These are phyloP conservation scores for Falciphora oryzae DNA, from an alignment of 2,329 filamentous ascomycete genomes.

Conservation along the genomic window DNA sequence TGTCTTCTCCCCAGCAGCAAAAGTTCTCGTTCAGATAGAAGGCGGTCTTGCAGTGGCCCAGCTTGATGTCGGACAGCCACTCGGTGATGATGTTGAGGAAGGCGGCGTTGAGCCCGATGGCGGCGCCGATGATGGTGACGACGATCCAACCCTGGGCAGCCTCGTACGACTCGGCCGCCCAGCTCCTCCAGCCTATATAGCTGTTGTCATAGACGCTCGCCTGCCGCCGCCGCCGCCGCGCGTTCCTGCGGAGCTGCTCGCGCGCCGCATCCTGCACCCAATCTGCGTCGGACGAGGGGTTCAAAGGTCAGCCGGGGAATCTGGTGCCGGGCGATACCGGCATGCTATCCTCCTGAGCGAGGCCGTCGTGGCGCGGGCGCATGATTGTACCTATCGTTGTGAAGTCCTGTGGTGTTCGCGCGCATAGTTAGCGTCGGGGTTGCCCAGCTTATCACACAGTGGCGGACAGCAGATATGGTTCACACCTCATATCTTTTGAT, in stretches of 20 bases:
- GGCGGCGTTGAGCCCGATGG: constrained; percentile 89
- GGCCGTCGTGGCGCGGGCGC: background rate
- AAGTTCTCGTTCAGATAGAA: constrained; percentile 98
- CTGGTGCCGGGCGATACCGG: too few species aligned
- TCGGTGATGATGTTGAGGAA: constrained; percentile 94
- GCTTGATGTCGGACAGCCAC: constrained; percentile 92
- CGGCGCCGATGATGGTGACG: constrained; percentile 84
- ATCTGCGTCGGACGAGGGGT: constrained; percentile 47
- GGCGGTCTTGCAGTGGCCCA: constrained; percentile 89
- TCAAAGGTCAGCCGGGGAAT: constrained; percentile 14
- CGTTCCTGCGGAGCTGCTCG: constrained; percentile 76
- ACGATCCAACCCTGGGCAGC: constrained; percentile 98
- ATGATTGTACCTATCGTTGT: constrained; percentile 70
- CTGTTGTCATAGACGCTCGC: constrained; percentile 65
- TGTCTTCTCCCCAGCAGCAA: constrained; percentile 95
- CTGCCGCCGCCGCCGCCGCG: constrained; percentile 60
- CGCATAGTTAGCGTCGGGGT: constrained; percentile 6
- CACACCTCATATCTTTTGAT: constrained; percentile 90
- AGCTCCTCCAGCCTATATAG: constrained; percentile 70
- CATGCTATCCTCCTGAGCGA: background rate
- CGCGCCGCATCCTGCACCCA: constrained; percentile 97
- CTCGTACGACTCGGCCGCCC: constrained; percentile 81
- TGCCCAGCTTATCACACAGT: background rate
- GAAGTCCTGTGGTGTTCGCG: constrained; percentile 59
- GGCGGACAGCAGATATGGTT: constrained; percentile 3